Evolutionary conservation across 441 rosid species (phyloP).

Genomic region (Croton setiger): DNA sequence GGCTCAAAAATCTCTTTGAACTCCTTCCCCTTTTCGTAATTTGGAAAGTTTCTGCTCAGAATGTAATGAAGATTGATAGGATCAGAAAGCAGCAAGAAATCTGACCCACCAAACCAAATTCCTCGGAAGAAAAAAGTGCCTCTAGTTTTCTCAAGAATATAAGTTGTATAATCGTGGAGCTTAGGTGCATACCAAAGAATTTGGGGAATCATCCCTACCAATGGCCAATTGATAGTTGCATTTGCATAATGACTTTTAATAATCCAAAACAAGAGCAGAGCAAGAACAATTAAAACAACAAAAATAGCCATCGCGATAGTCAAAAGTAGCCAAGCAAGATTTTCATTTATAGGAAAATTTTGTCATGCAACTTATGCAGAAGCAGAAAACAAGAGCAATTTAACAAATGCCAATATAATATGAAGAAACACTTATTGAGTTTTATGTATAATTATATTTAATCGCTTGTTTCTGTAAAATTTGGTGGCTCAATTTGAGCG

Average conservation of each 20-base stretch:
- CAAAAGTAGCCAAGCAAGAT: not conserved
- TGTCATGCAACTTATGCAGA: not conserved
- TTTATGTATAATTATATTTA: too few species aligned
- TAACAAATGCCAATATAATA: too few species aligned
- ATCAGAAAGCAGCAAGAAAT: constrained; percentile 21
- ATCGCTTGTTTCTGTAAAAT: too few species aligned
- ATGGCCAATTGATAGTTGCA: not conserved
- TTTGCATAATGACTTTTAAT: too few species aligned
- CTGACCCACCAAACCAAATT: constrained; percentile 26
- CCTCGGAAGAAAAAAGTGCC: constrained; percentile 31
- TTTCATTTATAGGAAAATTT: not conserved
- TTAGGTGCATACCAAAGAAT: not conserved
- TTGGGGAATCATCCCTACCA: not conserved
- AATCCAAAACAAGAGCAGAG: not conserved
- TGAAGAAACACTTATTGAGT: too few species aligned
- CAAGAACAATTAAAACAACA: not conserved
- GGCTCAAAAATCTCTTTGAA: constrained; percentile 27
- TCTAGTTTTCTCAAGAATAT: not conserved
- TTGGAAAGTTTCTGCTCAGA: constrained; percentile 24
- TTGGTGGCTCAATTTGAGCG: too few species aligned
- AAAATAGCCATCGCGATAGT: not conserved
- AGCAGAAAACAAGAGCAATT: not conserved
- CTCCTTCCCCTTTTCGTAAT: constrained; percentile 29
- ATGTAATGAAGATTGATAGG: constrained; percentile 30
- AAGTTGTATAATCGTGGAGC: constrained; percentile 20